Evolutionary conservation across 495 filamentous ascomycete species (phyloP), one percentile per base, ranked within the genome.

Genomic region (Cairneyella variabilis): DNA sequence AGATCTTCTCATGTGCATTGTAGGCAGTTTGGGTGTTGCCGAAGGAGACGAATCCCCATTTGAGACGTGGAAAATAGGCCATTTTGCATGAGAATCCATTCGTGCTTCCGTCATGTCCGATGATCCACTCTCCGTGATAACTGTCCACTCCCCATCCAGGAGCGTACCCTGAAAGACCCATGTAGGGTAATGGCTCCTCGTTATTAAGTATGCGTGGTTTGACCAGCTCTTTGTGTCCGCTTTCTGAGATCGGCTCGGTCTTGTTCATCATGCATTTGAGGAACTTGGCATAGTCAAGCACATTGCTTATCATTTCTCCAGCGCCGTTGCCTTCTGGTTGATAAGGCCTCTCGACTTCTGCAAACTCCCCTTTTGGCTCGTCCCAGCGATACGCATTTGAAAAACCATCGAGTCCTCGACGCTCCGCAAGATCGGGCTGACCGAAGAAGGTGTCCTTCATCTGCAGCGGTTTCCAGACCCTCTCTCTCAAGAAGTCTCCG

Each of bases 251-350:
- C 1, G 71, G 69, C 6, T 59, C 60, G 2, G 58, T 54, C 41
- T 66, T 56, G 9, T 55, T 26, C 8, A 71, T 53, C 51, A 68
- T 48, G 25, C 67, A 68, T 10, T 65, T 64, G 7, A 81, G 37
- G 70, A 76, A 83, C 10, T 62, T 66, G 0, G 71, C 64, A 41
- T 79, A 83, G 43, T 83, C 79, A 2, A 66, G 53, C 3, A 76
- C 78, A 25, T 54, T 76, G 17, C 70, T 75, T 14, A 79, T 70
- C 3, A 76, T 67, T 0, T 70, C 61, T 0, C 79, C 79, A 0
- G 76, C 76, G 16, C 78, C 79, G 12, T 64, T 69, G 22, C 71
- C 66, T 21, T 71, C 60, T 2, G 47, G 46, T 25, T 64, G 63
- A 20, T 70, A 54, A 18, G 66, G 53, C n/a, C 62, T 53, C 0